phyloP scores from a whole-genome alignment of 306 rosid species.

The Cucumis hystrix region DNA sequence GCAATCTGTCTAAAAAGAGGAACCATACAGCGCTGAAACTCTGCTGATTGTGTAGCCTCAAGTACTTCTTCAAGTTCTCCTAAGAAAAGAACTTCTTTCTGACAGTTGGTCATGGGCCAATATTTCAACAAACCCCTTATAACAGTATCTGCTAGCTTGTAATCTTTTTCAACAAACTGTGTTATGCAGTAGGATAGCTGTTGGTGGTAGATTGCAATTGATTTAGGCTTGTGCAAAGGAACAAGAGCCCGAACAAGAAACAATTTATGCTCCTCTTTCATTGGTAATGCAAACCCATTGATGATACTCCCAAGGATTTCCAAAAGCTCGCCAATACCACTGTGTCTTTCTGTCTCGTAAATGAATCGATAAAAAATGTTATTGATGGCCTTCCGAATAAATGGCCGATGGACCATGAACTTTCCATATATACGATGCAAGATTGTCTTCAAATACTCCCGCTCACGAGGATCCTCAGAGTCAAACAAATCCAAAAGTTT shows the following conservation, averaged over 20 bases:
- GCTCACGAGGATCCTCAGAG: slow-evolving; percentile 83
- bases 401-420: slow-evolving; percentile 99
- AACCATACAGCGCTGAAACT: slow-evolving; percentile 93
- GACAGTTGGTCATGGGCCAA: slow-evolving; percentile 90
- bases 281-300: slow-evolving; percentile 93
- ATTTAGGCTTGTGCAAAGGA: slow-evolving; percentile 87
- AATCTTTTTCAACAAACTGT: slow-evolving; percentile 97
- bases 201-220: slow-evolving; percentile 55
- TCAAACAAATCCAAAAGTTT: slow-evolving; percentile 80
- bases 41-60: slow-evolving; percentile 81
- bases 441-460: slow-evolving; percentile 92
- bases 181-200: slow-evolving; percentile 88
- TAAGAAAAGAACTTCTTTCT: slow-evolving; percentile 90
- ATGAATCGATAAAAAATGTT: slow-evolving; percentile 85
- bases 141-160: slow-evolving; percentile 82
- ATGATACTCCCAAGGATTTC: slow-evolving; percentile 97
- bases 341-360: slow-evolving; percentile 77
- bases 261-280: slow-evolving; percentile 98
- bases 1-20: slow-evolving; percentile 87
- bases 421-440: slow-evolving; percentile 90
- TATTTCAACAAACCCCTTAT: slow-evolving; percentile 83
- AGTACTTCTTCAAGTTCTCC: slow-evolving; percentile 98
- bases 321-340: slow-evolving; percentile 84
- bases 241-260: slow-evolving; percentile 86
- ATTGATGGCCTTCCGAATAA: slow-evolving; percentile 84